A percentile compares a stretch with the other conserved stretches of the same genome.
Evolutionary conservation across 768 basidiomycete species (phyloP).

Genomic region (Cyclocybe cylindracea): DNA sequence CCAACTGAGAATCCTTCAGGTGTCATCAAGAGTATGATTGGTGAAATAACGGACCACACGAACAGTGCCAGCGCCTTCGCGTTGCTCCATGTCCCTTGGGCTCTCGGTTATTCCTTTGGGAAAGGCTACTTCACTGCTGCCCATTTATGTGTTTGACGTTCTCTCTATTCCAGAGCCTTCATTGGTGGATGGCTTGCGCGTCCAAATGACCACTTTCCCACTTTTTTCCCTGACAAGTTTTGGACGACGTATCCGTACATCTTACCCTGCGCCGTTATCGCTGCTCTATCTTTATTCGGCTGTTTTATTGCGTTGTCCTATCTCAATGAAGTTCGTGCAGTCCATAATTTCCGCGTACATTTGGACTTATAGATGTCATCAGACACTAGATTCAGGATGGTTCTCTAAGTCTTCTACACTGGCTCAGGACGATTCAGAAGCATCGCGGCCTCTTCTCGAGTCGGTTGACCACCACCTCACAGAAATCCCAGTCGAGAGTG

Average conservation of each 20-base stretch:
- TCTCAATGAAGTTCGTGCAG: slow-evolving; percentile 19
- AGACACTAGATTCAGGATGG: not conserved
- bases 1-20: slow-evolving; percentile 35
- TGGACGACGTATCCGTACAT: slow-evolving; percentile 26
- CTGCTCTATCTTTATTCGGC: slow-evolving; percentile 13
- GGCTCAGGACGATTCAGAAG: not conserved
- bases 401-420: not conserved
- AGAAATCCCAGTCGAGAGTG: slow-evolving; percentile 6
- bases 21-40: slow-evolving; percentile 41
- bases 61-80: slow-evolving; percentile 39
- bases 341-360: not conserved
- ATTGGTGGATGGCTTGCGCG: slow-evolving; percentile 25
- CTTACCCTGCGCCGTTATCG: slow-evolving; percentile 21
- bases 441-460: slow-evolving; percentile 5
- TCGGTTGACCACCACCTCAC: not conserved
- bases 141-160: not conserved
- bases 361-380: not conserved
- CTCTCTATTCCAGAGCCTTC: slow-evolving; percentile 14
- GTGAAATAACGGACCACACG: slow-evolving; percentile 58
- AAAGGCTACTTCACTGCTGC: slow-evolving; percentile 1
- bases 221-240: slow-evolving; percentile 13
- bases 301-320: slow-evolving; percentile 10
- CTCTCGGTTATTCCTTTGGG: slow-evolving; percentile 27
- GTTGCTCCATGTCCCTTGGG: slow-evolving; percentile 28
- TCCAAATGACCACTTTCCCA: slow-evolving; percentile 23